phyloP scores from a whole-genome alignment of 441 rosid species.

The Daphne laureola region DNA sequence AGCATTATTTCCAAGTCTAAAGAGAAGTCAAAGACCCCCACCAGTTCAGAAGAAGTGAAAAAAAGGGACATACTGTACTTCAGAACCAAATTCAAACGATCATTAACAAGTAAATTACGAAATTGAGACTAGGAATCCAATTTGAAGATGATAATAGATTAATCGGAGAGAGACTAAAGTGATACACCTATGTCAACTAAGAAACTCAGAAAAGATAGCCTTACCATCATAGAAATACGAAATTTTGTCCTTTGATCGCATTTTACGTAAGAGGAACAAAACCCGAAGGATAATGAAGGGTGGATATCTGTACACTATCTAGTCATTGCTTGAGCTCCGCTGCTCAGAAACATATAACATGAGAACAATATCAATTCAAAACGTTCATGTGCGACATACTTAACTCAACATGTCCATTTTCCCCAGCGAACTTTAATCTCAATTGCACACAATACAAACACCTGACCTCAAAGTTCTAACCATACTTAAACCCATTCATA shows the following conservation, averaged over 20 bases:
- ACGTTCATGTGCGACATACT: no score
- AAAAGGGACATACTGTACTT: background rate
- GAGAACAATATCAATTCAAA: no score
- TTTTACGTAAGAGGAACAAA: slow-evolving; percentile 9
- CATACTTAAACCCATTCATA: no score
- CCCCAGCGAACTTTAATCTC: no score
- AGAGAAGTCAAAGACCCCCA: background rate
- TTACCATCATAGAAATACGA: slow-evolving; percentile 91
- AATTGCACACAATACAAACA: no score
- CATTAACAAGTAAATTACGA: background rate
- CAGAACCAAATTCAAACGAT: background rate
- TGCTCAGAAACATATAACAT: no score
- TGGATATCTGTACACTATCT: no score
- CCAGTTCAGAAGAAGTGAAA: background rate
- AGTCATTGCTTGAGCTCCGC: no score
- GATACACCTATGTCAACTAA: background rate
- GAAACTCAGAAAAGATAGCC: slow-evolving; percentile 5
- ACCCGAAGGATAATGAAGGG: no score
- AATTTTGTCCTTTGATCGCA: slow-evolving; percentile 85
- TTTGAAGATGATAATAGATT: slow-evolving; percentile 1
- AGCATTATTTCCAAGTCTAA: slow-evolving; percentile 1
- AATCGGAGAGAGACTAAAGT: background rate
- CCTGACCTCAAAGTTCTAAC: no score
- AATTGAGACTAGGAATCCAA: slow-evolving; percentile 3
- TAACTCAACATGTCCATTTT: no score